Evolutionary conservation across 352 stramenopile species (phyloP).

Genomic region (Phytophthora constricta): DNA sequence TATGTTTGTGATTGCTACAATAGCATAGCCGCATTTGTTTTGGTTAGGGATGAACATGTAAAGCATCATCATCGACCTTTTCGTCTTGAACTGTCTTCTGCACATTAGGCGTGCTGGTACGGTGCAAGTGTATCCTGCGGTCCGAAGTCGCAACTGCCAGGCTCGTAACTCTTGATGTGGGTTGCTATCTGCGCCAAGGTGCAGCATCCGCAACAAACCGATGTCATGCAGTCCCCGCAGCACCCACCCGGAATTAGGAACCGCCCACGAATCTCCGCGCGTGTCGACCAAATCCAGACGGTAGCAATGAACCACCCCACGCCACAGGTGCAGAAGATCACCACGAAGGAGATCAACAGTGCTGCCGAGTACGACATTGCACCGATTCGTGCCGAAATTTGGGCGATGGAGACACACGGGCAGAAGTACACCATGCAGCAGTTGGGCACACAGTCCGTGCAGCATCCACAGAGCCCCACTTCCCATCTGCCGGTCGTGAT

Average conservation of each 20-base stretch:
- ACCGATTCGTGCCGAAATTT: conserved; percentile 37
- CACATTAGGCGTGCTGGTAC: conserved; percentile 19
- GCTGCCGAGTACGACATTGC: conserved; percentile 10
- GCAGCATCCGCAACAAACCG: conserved; percentile 51
- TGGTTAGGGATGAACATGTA: too few species aligned
- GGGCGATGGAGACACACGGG: conserved; percentile 52
- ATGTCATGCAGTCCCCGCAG: conserved; percentile 36
- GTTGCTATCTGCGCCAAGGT: conserved; percentile 50
- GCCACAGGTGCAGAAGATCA: neutral
- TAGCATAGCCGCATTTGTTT: too few species aligned
- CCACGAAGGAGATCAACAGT: conserved; percentile 30
- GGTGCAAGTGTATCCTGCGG: conserved; percentile 40
- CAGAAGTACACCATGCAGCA: conserved; percentile 44
- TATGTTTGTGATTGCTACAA: too few species aligned
- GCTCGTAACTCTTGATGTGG: conserved; percentile 58
- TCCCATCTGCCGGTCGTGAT: conserved; percentile 39
- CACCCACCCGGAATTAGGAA: conserved; percentile 50
- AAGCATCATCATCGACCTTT: neutral
- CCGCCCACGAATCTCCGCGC: conserved; percentile 39
- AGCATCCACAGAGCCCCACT: conserved; percentile 45
- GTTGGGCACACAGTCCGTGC: conserved; percentile 48
- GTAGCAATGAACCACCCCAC: neutral
- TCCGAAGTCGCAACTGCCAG: conserved; percentile 44
- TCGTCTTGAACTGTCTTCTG: neutral
- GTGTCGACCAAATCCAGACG: conserved; percentile 21